Evolutionary conservation across 2,329 filamentous ascomycete species (phyloP), one percentile per base, ranked within the genome.

Genomic region (Sporothrix luriei): DNA sequence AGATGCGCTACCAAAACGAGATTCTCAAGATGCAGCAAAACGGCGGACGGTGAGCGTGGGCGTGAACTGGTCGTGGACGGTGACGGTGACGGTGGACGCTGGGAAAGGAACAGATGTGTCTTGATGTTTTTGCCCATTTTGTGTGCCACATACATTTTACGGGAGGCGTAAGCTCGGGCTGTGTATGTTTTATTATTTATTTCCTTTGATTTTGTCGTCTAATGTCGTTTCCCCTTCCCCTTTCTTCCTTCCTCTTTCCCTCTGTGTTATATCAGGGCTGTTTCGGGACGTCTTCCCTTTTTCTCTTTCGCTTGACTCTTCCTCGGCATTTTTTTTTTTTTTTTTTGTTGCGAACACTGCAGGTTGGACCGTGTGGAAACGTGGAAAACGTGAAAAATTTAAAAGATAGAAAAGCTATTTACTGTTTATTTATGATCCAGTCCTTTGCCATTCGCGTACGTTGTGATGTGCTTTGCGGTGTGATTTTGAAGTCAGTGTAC

Each of bases 1-100:
- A 98, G 84, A 80, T 94, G 76, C 84, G 94, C 68, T 93, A 86
- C 76, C 84, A 87, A 76, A 86, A 83, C 73, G 86, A 88, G 78
- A 83, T 93, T 78, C 84, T 84, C 71, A 91, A 89, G 79, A 84
- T 90, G 85, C 77, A 74, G 85, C 77, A 74, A 61, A 70, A 71
- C 48, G 71, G 70, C 16, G 69, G 70, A 4, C 68, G 72, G 64
- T 73, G 33, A 33, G 33, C 33, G 33, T 33, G 33, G 33, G 33
- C n/a, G n/a, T n/a, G n/a, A n/a, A n/a, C n/a, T n/a, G n/a, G n/a
- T n/a, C n/a, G n/a, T n/a, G n/a, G n/a, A n/a, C n/a, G n/a, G n/a
- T n/a, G n/a, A n/a, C n/a, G n/a, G n/a, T n/a, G n/a, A 7, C 33
- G 5, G 33, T 33, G 33, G 4, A 33, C 6, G 1, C 6, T 33